Evolutionary conservation across 306 rosid species (phyloP), one percentile per base, ranked within the genome.

Genomic region (Hylodesmum podocarpum): DNA sequence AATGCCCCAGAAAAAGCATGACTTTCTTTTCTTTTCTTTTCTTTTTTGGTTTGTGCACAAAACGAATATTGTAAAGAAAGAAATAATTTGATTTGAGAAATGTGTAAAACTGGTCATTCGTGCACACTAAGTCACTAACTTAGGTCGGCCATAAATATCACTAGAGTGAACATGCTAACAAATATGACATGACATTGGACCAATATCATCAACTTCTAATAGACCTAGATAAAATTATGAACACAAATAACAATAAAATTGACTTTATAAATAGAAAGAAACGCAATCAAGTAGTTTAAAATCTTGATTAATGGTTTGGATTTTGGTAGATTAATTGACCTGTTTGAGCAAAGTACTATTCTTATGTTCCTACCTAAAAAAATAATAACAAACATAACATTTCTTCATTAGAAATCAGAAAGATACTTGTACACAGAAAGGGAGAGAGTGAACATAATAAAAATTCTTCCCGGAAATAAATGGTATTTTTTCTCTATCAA

Each of bases 181-280:
- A 65, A 54, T 49, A 27, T 31, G 70, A 73, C 75, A 65, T 80
- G 84, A 80, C 79, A 57, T 31, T 55, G 22, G 73, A 53, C 83
- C 79, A 63, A 33, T 25, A 72, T 72, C 64, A 19, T 34, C 29
- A 49, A 36, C 72, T 49, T 62, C 5, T 33, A 39, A 14, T 9
- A 51, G 50, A 16, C 36, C 8, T 37, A 19, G 34, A 44, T 44
- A 28, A 54, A 50, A 72, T 14, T 24, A 66, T 14, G 40, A 24
- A 24, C 5, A 15, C 66, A 21, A 37, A 2, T 16, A 21, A 10
- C 9, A 36, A 34, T n/a, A 4, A 51, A 44, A 44, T 59, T 44
- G 59, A 76, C 37, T 11, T 5, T 8, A 24, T n/a, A 64, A 50
- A 75, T 49, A 63, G 7, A 49, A 46, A 69, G 12, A 68, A 75